Evolutionary conservation across 1,284 basidiomycete species (phyloP).

Genomic region (Agroathelia rolfsii): DNA sequence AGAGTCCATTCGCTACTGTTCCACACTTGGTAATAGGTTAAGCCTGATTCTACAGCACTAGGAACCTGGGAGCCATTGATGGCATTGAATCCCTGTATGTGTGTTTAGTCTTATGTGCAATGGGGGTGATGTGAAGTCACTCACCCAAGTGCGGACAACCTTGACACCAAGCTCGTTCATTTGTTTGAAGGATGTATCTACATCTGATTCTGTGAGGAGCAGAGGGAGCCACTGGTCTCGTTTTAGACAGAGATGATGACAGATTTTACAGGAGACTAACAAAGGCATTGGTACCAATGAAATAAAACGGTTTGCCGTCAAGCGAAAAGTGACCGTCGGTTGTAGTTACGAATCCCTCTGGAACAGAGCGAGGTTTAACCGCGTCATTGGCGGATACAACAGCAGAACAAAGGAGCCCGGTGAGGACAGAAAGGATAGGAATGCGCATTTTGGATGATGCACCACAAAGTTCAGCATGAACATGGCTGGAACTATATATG

Average conservation of each 20-base stretch:
- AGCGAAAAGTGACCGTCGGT: conserved; percentile 31
- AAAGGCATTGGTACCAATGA: too few relatives aligned
- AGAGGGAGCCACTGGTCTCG: conserved; percentile 44
- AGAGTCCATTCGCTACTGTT: conserved; percentile 37
- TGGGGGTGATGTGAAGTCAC: conserved; percentile 34
- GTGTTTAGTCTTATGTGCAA: neutral
- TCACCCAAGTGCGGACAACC: conserved; percentile 59
- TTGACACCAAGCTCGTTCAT: conserved; percentile 49
- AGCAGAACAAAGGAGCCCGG: neutral
- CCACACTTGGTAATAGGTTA: conserved; percentile 45
- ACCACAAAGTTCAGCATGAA: too few relatives aligned
- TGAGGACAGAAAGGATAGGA: neutral
- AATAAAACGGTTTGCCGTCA: conserved; percentile 38
- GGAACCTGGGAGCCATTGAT: conserved; percentile 49
- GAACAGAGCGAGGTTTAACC: conserved; percentile 3
- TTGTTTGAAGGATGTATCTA: conserved; percentile 44
- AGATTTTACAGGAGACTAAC: too few relatives aligned
- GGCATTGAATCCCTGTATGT: conserved; percentile 45
- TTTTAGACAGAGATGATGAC: too few relatives aligned
- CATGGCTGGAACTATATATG: too few relatives aligned
- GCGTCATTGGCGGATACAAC: neutral
- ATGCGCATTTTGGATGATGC: neutral
- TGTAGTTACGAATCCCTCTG: conserved; percentile 34
- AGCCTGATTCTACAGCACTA: conserved; percentile 35
- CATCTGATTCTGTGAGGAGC: conserved; percentile 45